These are phyloP conservation scores for Monosporascus sp. DNA, from an alignment of 2,329 filamentous ascomycete species.

Conservation along the genomic window DNA sequence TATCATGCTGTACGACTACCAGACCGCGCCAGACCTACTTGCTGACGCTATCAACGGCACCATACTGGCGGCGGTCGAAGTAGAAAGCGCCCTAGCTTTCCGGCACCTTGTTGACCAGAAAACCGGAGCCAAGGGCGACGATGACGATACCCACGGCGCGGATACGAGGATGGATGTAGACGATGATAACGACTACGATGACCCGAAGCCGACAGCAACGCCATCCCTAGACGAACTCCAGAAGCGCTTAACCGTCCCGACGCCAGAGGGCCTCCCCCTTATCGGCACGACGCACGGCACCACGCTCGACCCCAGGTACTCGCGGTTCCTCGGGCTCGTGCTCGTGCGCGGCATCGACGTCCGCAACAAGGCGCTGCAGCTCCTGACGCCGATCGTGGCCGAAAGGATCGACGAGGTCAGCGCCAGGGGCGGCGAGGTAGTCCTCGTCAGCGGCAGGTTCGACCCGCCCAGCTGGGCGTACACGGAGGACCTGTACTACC, in stretches of 20 bases:
- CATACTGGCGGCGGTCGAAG: conserved; percentile 60
- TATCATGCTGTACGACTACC: conserved; percentile 63
- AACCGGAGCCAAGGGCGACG: conserved; percentile 9
- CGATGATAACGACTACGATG: conserved; percentile 2
- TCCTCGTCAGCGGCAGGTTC: conserved; percentile 63
- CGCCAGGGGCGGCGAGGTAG: conserved; percentile 42
- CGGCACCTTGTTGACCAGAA: conserved; percentile 12
- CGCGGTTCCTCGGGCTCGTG: conserved; percentile 57
- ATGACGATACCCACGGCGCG: not conserved
- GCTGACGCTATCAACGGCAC: conserved; percentile 64
- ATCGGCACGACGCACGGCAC: conserved; percentile 50
- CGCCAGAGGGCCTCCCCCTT: conserved; percentile 55
- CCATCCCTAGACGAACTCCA: conserved; percentile 8
- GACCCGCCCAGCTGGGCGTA: conserved; percentile 68
- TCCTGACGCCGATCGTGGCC: conserved; percentile 56
- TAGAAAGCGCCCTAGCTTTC: conserved; percentile 51
- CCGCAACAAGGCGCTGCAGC: conserved; percentile 47
- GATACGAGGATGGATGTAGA: conserved; percentile 18
- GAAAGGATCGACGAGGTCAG: conserved; percentile 35
- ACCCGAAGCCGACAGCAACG: not conserved
- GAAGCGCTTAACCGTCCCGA: conserved; percentile 30
- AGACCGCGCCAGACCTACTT: conserved; percentile 53
- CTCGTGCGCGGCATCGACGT: conserved; percentile 66
- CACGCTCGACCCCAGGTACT: conserved; percentile 55
- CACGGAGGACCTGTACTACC: conserved; percentile 52